These are phyloP conservation scores for Aspergillus ochraceoroseus DNA, from an alignment of 2,329 filamentous ascomycete genomes.

Conservation along the genomic window DNA sequence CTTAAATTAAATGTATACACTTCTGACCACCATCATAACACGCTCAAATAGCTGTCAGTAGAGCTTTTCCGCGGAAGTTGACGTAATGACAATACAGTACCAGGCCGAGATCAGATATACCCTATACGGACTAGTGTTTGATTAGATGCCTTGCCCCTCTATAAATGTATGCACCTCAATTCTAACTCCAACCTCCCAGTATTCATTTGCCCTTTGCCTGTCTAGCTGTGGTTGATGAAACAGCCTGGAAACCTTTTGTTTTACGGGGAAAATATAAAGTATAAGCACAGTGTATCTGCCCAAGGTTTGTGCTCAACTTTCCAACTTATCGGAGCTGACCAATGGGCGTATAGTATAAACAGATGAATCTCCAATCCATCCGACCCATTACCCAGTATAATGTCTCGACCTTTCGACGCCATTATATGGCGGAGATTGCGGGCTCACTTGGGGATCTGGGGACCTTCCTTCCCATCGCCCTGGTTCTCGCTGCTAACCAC, in stretches of 20 bases:
- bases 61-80: too few relatives aligned
- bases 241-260: background rate
- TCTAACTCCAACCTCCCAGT: background rate
- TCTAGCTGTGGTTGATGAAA: background rate
- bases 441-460: constrained; percentile 85
- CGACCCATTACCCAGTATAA: constrained; percentile 46
- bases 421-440: constrained; percentile 71
- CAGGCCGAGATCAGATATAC: constrained; percentile 5
- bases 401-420: constrained; percentile 50
- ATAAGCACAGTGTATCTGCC: background rate
- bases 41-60: too few relatives aligned
- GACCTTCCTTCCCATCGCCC: constrained; percentile 82
- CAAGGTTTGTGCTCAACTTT: background rate
- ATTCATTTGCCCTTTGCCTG: background rate
- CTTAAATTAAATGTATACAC: too few relatives aligned
- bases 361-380: constrained; percentile 20
- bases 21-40: too few relatives aligned
- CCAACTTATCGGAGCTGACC: background rate
- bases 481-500: constrained; percentile 70
- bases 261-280: background rate
- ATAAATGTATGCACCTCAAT: background rate
- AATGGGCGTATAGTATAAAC: background rate
- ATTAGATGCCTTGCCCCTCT: constrained; percentile 3
- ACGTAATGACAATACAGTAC: too few relatives aligned
- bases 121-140: background rate